These are phyloP conservation scores for Wickerhamomyces alni DNA, from an alignment of 805 yeast genomes.

Conservation along the genomic window DNA sequence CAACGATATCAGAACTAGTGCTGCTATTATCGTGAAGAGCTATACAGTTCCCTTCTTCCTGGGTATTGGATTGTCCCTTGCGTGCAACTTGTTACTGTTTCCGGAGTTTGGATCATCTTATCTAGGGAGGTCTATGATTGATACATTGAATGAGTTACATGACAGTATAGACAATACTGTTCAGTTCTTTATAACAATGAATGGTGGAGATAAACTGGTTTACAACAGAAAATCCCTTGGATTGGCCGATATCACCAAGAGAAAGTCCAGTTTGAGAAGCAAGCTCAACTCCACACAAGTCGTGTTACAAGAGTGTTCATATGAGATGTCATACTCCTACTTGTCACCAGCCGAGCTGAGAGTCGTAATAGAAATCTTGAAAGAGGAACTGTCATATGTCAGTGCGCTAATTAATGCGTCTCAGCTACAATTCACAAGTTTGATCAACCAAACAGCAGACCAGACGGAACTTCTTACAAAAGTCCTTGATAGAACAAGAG, in stretches of 20 bases:
- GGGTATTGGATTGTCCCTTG: conserved; percentile 39
- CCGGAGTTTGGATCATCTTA: conserved; percentile 49
- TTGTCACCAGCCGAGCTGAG: conserved; percentile 37
- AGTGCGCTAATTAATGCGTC: conserved; percentile 43
- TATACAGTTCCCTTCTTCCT: conserved; percentile 39
- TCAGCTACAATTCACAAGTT: conserved; percentile 35
- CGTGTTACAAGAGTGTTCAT: conserved; percentile 40
- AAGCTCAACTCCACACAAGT: conserved; percentile 30
- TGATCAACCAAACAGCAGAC: conserved; percentile 16
- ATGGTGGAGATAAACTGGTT: conserved; percentile 6
- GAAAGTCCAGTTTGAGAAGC: conserved; percentile 27
- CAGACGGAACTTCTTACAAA: conserved; percentile 26
- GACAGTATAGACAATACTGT: conserved; percentile 31
- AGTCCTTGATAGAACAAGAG: conserved; percentile 26
- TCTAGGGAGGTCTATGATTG: conserved; percentile 37
- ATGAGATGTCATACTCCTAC: conserved; percentile 43
- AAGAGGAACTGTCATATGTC: conserved; percentile 26
- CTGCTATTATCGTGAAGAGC: conserved; percentile 27
- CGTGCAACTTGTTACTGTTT: conserved; percentile 36
- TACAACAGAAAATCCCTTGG: conserved; percentile 21
- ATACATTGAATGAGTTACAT: conserved; percentile 34
- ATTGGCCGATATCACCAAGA: conserved; percentile 28
- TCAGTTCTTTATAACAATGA: conserved; percentile 31
- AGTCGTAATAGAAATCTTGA: conserved; percentile 27
- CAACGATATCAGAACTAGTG: conserved; percentile 26